Conservation (phyloP, 345 rosid species). For the Citrus sinensis region DNA sequence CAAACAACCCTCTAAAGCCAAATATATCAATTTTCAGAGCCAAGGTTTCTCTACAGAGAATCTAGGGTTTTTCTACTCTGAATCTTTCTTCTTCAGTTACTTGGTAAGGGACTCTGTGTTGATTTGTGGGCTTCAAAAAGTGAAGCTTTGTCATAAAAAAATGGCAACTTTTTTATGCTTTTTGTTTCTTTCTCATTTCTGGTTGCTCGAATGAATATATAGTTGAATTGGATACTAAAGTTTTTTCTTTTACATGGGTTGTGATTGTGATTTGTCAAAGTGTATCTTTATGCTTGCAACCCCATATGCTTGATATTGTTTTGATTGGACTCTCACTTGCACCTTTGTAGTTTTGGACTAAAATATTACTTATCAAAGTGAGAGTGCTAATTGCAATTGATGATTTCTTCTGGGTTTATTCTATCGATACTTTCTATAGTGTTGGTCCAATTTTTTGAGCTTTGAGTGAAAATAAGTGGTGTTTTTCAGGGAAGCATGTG, state of each 20-base stretch:
- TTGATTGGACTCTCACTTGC: neutral
- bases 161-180: neutral
- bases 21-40: neutral
- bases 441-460: neutral
- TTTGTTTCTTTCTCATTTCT: neutral
- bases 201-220: neutral
- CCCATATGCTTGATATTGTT: neutral
- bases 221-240: neutral
- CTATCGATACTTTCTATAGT: neutral
- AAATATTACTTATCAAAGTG: neutral
- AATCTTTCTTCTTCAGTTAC: conserved; percentile 28
- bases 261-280: neutral
- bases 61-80: conserved; percentile 38
- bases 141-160: neutral
- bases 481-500: conserved; percentile 15
- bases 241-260: neutral
- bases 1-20: neutral
- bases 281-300: neutral
- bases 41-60: conserved; percentile 2
- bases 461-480: neutral
- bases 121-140: conserved; percentile 9
- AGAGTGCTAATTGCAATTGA: neutral
- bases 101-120: conserved; percentile 27
- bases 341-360: neutral
- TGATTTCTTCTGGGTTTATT: neutral